A percentile compares a stretch with the other conserved stretches of the same genome.
Evolutionary conservation across 139 green algal species (phyloP).

Genomic region (Coelastrella sp.): DNA sequence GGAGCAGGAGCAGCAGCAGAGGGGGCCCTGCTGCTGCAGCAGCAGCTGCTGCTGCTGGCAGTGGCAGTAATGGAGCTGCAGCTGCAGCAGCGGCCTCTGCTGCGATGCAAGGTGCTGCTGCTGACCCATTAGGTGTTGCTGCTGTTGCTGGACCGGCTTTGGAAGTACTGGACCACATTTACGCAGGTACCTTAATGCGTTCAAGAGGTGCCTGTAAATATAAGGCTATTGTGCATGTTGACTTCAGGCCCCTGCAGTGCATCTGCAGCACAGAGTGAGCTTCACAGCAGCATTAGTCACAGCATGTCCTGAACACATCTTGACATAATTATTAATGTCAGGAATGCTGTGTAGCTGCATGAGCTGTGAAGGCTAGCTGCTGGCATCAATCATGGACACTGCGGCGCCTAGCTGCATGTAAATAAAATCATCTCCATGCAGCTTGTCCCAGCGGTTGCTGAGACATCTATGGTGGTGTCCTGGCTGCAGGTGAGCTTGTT

Average conservation of each 20-base stretch:
- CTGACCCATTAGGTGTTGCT: slow-evolving; percentile 68
- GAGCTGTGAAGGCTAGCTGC: too few relatives aligned
- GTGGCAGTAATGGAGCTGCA: background rate
- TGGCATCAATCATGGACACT: too few relatives aligned
- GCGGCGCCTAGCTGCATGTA: too few relatives aligned
- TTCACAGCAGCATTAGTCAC: too few relatives aligned
- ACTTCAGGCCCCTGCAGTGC: too few relatives aligned
- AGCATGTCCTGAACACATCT: too few relatives aligned
- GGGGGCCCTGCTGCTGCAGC: slow-evolving; percentile 23
- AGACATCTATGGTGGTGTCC: background rate
- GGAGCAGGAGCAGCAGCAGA: slow-evolving; percentile 15
- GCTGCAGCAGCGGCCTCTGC: background rate
- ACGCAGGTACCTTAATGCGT: slow-evolving; percentile 56
- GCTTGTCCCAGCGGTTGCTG: background rate
- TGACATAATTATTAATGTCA: too few relatives aligned
- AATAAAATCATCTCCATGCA: too few relatives aligned
- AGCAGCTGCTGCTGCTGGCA: background rate
- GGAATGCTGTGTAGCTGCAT: too few relatives aligned
- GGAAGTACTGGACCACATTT: slow-evolving; percentile 81
- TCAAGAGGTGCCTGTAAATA: too few relatives aligned
- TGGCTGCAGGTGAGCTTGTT: slow-evolving; percentile 63
- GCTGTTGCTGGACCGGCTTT: slow-evolving; percentile 62
- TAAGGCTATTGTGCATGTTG: too few relatives aligned
- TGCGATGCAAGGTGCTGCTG: slow-evolving; percentile 20
- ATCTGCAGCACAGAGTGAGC: too few relatives aligned